Base-by-base conservation (phyloP, 2,329 filamentous ascomycete species). In the Botrytis pseudocinerea region DNA sequence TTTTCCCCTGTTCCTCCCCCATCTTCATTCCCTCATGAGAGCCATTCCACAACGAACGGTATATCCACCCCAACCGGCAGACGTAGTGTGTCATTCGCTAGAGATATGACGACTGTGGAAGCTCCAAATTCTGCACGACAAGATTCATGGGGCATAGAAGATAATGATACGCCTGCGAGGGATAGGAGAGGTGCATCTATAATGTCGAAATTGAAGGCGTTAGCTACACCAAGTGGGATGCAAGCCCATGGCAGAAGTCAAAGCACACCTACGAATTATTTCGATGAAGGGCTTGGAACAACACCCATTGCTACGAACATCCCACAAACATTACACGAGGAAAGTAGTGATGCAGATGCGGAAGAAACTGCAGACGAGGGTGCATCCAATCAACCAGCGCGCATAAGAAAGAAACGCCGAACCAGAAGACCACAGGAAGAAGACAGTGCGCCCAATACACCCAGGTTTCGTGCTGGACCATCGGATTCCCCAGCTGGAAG, bases 351-450 rank as follows among this genome's bases (percentile, higher is more conserved):
- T 81, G 93, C 91, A 0, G 95, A 97, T 81, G 93, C 91, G 1
- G 95, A 97, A 80, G 93, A 96, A 80, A 97, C 94, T 62, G 93
- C 91, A 0, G 93, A 94, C 70, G 95, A 97, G 80, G 87, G 86
- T n/a, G 83, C 83, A 28, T 78, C 82, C n/a, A 80, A 83, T 22
- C 84, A 85, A 70, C 79, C 82, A 42, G 78, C 82, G 2, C 88
- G 87, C 75, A 85, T 85, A 46, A 92, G 88, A 82, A 90, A 87
- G 81, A 91, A 90, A 81, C 88, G 89, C 76, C 89, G 88, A 80
- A 90, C 86, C 77, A 86, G 87, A 74, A 85, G 90, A 76, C 88
- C 80, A 82, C 86, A 82, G 78, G 86, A 79, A 82, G 90, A 80
- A 74, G 86, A 82, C 74, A 89, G 74, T 92, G 76, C 74, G 2